These are phyloP conservation scores for Cylindrotheca fusiformis DNA, from an alignment of 108 stramenopile genomes.

Conservation along the genomic window DNA sequence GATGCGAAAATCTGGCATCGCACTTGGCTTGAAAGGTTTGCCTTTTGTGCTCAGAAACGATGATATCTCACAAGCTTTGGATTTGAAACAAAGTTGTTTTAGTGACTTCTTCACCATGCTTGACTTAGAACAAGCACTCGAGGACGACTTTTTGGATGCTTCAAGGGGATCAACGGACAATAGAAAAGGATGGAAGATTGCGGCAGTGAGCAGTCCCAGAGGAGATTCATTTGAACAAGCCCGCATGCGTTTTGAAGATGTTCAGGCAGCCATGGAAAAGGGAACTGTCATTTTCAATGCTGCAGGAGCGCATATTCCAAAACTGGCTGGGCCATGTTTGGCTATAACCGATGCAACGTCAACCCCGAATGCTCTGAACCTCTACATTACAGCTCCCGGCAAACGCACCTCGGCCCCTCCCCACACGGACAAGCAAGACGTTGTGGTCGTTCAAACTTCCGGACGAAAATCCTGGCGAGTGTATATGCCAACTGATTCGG, in stretches of 20 bases:
- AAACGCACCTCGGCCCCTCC: constrained; percentile 86
- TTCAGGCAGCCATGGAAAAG: constrained; percentile 59
- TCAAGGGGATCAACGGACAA: constrained; percentile 73
- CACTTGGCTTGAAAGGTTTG: constrained; percentile 50
- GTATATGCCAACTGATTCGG: constrained; percentile 59
- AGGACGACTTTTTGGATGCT: constrained; percentile 84
- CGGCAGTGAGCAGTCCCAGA: constrained; percentile 58
- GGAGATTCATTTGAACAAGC: constrained; percentile 82
- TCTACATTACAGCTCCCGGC: constrained; percentile 84
- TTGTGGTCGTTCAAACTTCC: constrained; percentile 86
- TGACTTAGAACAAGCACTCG: constrained; percentile 62
- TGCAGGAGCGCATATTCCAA: constrained; percentile 77
- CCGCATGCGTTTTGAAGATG: constrained; percentile 71
- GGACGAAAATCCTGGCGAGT: constrained; percentile 86
- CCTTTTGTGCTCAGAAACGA: constrained; percentile 59
- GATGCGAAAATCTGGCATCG: constrained; percentile 25
- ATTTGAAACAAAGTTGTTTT: constrained; percentile 24
- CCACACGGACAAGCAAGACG: constrained; percentile 94
- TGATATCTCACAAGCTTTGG: constrained; percentile 19
- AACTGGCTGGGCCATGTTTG: constrained; percentile 73
- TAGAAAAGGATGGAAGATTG: constrained; percentile 75
- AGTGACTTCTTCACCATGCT: constrained; percentile 55
- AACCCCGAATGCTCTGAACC: constrained; percentile 78
- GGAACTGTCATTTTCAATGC: constrained; percentile 88
- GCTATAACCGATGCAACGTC: constrained; percentile 76